Evolutionary conservation across 805 yeast species (phyloP), one percentile per base, ranked within the genome.

Genomic region (Nakazawaea pomicola): DNA sequence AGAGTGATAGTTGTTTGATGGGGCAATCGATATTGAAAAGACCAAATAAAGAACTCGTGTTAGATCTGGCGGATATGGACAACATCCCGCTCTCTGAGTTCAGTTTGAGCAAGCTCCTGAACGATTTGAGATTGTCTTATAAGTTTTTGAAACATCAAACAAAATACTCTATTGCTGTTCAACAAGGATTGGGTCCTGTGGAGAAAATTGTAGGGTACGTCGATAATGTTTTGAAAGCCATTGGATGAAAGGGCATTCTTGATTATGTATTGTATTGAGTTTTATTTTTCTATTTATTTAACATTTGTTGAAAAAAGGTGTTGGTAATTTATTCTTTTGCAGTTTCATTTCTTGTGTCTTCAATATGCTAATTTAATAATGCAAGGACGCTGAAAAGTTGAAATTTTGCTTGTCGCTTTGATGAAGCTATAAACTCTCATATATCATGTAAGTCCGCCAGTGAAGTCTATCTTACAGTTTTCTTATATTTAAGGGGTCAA

Each of bases 141-240:
- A 32, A 32, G 17, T 36, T 29, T 25, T 17, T 41, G 5, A 36
- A 27, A 18, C 20, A 19, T 14, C 44, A 41, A 24, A 8, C 38
- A 4, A 12, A 34, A 3, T 41, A 41, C 17, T 33, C 37, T 1
- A n/a, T 16, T 3, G 3, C 17, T 25, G 37, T 38, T 4, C 4
- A 20, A 3, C 10, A 18, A 16, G 32, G 36, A 11, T 16, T 38
- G 16, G 29, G 6, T n/a, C 33, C 14, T 8, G 17, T 43, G n/a
- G 40, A 38, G 6, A 25, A 31, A 19, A 32, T 38, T 18, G 36
- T 38, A 11, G 36, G 25, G 4, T 33, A 33, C 31, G 39, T 43
- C 15, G 46, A 43, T 14, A 27, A 43, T 10, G 33, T 35, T 3
- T 33, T 38, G 29, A 28, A 33, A 28, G 6, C 21, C 8, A 34